Evolutionary conservation across 306 rosid genomes (phyloP).

Genomic region (Dryas drummondii): DNA sequence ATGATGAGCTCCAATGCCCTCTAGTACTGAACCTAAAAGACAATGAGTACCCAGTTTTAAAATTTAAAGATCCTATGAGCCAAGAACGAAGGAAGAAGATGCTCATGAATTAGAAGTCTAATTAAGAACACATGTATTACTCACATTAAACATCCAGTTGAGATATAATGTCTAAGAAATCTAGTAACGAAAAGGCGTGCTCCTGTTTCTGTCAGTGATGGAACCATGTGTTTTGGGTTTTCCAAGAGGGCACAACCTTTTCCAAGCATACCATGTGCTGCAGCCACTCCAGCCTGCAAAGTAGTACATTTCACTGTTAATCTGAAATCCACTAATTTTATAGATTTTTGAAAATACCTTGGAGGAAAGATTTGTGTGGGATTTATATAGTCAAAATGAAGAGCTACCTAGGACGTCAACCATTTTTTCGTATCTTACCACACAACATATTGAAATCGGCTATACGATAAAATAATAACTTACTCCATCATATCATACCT

Average conservation of each 20-base stretch:
- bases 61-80: too few species aligned
- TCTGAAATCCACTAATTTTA: neutral
- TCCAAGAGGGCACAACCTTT: slow-evolving; percentile 43
- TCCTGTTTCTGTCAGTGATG: slow-evolving; percentile 70
- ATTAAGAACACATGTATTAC: too few species aligned
- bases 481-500: slow-evolving; percentile 43
- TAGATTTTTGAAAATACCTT: neutral
- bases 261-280: slow-evolving; percentile 73
- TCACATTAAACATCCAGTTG: too few species aligned
- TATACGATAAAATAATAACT: slow-evolving; percentile 9
- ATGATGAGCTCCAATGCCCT: too few species aligned
- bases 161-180: slow-evolving; percentile 55
- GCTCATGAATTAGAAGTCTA: too few species aligned
- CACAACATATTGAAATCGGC: neutral
- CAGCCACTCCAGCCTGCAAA: slow-evolving; percentile 79
- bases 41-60: too few species aligned
- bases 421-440: neutral
- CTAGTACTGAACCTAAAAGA: too few species aligned
- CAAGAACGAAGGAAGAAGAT: too few species aligned
- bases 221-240: slow-evolving; percentile 88
- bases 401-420: neutral
- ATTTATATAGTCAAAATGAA: too few species aligned
- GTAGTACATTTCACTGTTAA: slow-evolving; percentile 10
- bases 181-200: slow-evolving; percentile 69
- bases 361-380: too few species aligned